Evolutionary conservation across 768 basidiomycete genomes (phyloP).

Genomic region (Sarcomyxa edulis): DNA sequence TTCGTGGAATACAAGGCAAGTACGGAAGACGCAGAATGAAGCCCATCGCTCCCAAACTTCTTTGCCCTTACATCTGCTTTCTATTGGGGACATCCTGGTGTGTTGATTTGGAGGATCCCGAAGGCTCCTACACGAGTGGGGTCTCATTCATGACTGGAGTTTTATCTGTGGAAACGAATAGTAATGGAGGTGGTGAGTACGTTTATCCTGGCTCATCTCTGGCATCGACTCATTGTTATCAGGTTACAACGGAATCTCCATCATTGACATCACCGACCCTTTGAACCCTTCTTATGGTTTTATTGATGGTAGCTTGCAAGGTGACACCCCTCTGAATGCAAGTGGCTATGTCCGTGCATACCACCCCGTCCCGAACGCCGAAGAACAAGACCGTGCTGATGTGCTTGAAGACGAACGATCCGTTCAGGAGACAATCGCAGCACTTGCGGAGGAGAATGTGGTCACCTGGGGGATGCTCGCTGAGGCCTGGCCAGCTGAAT

Average conservation of each 20-base stretch:
- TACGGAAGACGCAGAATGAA: slow-evolving; percentile 15
- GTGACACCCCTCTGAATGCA: slow-evolving; percentile 3
- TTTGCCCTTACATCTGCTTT: slow-evolving; percentile 26
- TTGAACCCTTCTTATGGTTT: neutral
- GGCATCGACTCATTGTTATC: neutral
- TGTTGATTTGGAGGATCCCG: slow-evolving; percentile 18
- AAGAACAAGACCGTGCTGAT: neutral
- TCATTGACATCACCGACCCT: neutral
- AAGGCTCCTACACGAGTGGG: slow-evolving; percentile 10
- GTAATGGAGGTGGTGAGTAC: slow-evolving; percentile 19
- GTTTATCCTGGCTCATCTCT: neutral
- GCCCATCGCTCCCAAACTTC: slow-evolving; percentile 14
- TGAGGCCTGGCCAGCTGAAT: slow-evolving; percentile 6
- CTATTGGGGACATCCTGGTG: slow-evolving; percentile 25
- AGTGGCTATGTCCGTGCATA: slow-evolving; percentile 5
- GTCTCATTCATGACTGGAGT: slow-evolving; percentile 10
- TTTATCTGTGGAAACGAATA: slow-evolving; percentile 19
- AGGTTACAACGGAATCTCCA: slow-evolving; percentile 25
- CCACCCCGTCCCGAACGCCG: slow-evolving; percentile 1
- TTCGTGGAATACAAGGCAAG: slow-evolving; percentile 23
- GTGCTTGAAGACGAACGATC: neutral
- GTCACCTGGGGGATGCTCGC: slow-evolving; percentile 3
- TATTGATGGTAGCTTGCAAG: too few relatives aligned
- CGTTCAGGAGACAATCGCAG: neutral
- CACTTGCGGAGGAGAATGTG: neutral